phyloP scores from a whole-genome alignment of 1,284 basidiomycete species.

The Meira miltonrushii region DNA sequence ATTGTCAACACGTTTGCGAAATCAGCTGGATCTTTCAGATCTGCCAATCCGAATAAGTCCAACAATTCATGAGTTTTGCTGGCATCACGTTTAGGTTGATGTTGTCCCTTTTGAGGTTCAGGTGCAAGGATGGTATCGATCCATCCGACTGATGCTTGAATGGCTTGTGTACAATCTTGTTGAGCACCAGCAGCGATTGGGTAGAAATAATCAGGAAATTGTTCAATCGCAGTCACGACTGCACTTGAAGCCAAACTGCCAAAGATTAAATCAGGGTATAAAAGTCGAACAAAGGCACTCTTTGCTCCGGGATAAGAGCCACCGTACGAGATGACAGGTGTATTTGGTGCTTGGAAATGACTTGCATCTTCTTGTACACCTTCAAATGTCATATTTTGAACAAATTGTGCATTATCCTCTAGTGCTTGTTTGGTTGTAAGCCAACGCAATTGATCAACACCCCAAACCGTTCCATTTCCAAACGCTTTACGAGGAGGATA shows the following conservation, averaged over 20 bases:
- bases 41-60: constrained; percentile 30
- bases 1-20: constrained; percentile 37
- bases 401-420: constrained; percentile 88
- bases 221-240: constrained; percentile 43
- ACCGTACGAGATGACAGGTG: constrained; percentile 92
- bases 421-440: constrained; percentile 82
- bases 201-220: constrained; percentile 67
- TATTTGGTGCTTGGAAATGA: constrained; percentile 42
- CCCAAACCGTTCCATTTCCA: constrained; percentile 54
- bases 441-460: constrained; percentile 62
- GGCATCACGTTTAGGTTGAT: constrained; percentile 27
- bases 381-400: constrained; percentile 69
- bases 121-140: constrained; percentile 43
- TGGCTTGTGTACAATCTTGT: constrained; percentile 64
- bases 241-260: constrained; percentile 76
- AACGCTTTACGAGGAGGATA: constrained; percentile 73
- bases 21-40: constrained; percentile 29
- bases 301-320: constrained; percentile 80
- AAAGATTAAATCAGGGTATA: constrained; percentile 81
- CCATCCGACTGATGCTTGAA: constrained; percentile 58
- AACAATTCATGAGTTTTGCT: constrained; percentile 22
- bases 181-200: constrained; percentile 73
- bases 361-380: constrained; percentile 58
- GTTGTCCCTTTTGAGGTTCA: constrained; percentile 28
- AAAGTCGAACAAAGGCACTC: constrained; percentile 80